Evolutionary conservation across 2,329 filamentous ascomycete species (phyloP), one percentile per base, ranked within the genome.

Genomic region (Pezicula rhizophila): DNA sequence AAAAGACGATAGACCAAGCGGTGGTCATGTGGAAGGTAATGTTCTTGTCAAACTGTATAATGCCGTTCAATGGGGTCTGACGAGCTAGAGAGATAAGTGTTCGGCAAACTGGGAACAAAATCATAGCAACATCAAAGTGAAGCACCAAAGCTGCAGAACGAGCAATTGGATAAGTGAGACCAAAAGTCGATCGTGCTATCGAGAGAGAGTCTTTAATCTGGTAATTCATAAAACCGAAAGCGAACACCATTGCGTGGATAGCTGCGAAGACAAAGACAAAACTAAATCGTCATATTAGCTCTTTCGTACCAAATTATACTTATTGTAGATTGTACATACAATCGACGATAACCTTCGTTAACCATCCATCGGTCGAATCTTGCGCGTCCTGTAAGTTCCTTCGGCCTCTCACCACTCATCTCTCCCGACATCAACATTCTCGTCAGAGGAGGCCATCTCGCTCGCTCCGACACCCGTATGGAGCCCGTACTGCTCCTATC

Each of bases 41-140:
- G 70, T 91, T 90, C 75, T 90, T 91, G 71, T 90, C 87, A 68
- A 93, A 90, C 59, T 89, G 88, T 57, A 95, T 85, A 63, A 93
- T 88, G 57, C 88, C 87, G 66, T 92, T 91, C 49, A 93, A 74
- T 7, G 88, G 86, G 6, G 88, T 93, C 64, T 89, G 85, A 53
- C 88, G 80, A 46, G 84, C 78, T 53, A 92, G 78, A 46, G 87
- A 93, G 63, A 93, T 89, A 59, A 93, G 78, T 11, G 87, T 93
- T 51, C 88, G 79, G 72, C 88, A 93, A 44, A 93, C 87, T 40
- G 89, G 87, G 58, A 92, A 83, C 25, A 93, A 74, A 56, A 95
- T 77, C 63, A 93, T 73, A 28, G 84, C 87, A 45, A 92, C 80
- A 64, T 95, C 88, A 65, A 93, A 82, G 68, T 93, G 88, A 31